phyloP scores from a whole-genome alignment of 2,329 filamentous ascomycete species.

The Colletotrichum falcatum region DNA sequence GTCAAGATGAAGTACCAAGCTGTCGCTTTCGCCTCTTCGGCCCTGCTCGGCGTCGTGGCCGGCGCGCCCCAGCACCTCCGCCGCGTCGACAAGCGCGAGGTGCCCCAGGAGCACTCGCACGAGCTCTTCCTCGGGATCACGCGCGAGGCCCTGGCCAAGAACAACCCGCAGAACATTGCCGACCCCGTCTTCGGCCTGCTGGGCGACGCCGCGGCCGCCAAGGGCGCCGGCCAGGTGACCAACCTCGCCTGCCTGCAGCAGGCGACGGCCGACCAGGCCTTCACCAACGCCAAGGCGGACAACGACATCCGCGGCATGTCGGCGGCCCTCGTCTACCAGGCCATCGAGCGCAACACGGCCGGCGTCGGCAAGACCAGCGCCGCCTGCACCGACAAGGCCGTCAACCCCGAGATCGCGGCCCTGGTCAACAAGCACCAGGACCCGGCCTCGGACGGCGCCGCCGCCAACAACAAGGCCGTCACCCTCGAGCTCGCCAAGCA shows the following conservation, averaged over 20 bases:
- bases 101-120: constrained; percentile 67
- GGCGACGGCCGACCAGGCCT: constrained; percentile 67
- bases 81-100: constrained; percentile 50
- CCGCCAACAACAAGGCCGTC: constrained; percentile 57
- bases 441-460: constrained; percentile 54
- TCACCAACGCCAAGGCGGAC: constrained; percentile 68
- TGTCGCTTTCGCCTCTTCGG: constrained; percentile 31
- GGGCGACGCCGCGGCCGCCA: constrained; percentile 62
- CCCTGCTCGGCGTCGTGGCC: constrained; percentile 33
- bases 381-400: constrained; percentile 54
- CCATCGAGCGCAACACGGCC: constrained; percentile 64
- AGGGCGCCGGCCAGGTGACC: constrained; percentile 50
- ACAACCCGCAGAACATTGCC: constrained; percentile 64
- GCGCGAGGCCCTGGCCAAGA: constrained; percentile 53
- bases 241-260: constrained; percentile 60
- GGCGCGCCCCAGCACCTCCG: constrained; percentile 24
- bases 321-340: constrained; percentile 65
- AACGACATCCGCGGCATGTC: constrained; percentile 66
- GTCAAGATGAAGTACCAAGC: constrained; percentile 43
- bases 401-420: constrained; percentile 60
- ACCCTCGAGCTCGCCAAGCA: constrained; percentile 55
- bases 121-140: constrained; percentile 57
- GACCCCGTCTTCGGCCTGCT: no score
- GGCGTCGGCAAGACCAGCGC: constrained; percentile 55
- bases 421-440: constrained; percentile 58